Evolutionary conservation across 2,329 filamentous ascomycete species (phyloP).

Genomic region (Aspergillus vadensis): DNA sequence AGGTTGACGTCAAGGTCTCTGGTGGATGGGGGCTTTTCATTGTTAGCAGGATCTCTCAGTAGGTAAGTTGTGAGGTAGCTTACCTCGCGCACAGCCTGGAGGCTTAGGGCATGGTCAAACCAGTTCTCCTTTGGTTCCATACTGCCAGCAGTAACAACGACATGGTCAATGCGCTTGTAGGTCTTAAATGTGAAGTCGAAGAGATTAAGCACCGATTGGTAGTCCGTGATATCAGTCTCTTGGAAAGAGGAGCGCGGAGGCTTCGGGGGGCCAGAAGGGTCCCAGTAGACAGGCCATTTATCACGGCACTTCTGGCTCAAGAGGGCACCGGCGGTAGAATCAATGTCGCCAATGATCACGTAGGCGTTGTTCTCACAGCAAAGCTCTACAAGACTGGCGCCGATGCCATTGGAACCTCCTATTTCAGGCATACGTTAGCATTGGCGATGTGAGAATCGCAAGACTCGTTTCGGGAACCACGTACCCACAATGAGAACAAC

Average conservation of each 20-base stretch:
- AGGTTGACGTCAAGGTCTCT: slow-evolving; percentile 53
- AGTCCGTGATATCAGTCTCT: slow-evolving; percentile 49
- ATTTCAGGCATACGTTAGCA: background rate
- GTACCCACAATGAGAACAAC: slow-evolving; percentile 24
- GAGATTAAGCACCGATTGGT: slow-evolving; percentile 49
- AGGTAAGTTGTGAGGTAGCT: background rate
- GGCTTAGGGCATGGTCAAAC: slow-evolving; percentile 48
- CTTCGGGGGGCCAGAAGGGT: slow-evolving; percentile 21
- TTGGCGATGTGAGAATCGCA: too few relatives aligned
- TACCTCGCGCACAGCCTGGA: slow-evolving; percentile 48
- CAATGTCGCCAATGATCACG: slow-evolving; percentile 50
- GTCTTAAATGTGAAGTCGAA: slow-evolving; percentile 50
- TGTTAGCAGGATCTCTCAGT: background rate
- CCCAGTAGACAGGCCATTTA: slow-evolving; percentile 18
- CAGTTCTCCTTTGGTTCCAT: slow-evolving; percentile 46
- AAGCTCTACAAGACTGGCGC: slow-evolving; percentile 44
- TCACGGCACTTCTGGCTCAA: slow-evolving; percentile 26
- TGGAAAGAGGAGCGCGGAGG: slow-evolving; percentile 40
- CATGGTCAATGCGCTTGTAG: slow-evolving; percentile 53
- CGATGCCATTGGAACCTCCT: slow-evolving; percentile 51
- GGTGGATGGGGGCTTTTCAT: slow-evolving; percentile 31
- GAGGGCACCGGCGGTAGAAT: slow-evolving; percentile 35
- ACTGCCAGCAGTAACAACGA: slow-evolving; percentile 52
- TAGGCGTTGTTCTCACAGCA: slow-evolving; percentile 44
- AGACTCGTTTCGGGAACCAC: background rate